Evolutionary conservation across 2,329 filamentous ascomycete genomes (phyloP).

Genomic region (Diplodia corticola): DNA sequence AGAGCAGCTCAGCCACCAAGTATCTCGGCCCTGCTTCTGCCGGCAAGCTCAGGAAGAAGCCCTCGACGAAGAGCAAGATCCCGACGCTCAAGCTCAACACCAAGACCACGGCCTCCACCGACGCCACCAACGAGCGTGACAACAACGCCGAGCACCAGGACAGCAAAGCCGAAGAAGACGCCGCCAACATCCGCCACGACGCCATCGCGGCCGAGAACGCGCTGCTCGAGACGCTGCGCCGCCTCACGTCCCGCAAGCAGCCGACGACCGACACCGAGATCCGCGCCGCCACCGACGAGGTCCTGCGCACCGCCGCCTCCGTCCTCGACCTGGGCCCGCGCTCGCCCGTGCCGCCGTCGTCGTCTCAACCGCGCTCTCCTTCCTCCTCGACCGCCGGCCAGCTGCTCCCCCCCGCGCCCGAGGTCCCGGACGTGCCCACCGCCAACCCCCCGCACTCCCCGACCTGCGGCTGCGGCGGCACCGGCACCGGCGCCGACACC

Average conservation of each 20-base stretch:
- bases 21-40: neutral
- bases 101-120: neutral
- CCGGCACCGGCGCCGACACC: neutral
- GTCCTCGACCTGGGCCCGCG: conserved; percentile 3
- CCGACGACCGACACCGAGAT: neutral
- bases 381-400: too few species aligned
- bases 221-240: neutral
- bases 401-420: neutral
- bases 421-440: neutral
- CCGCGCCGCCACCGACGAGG: neutral
- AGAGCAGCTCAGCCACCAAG: neutral
- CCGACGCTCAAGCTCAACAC: neutral
- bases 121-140: neutral
- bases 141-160: neutral
- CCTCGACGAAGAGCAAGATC: too few species aligned
- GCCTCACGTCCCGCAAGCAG: neutral
- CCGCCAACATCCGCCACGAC: neutral
- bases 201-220: neutral
- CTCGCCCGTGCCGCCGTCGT: neutral
- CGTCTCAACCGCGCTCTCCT: neutral
- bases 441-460: neutral
- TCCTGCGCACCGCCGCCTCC: neutral
- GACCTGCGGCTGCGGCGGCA: neutral
- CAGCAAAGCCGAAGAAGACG: too few species aligned
- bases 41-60: neutral